Evolutionary conservation across 106 monocot species (phyloP), one percentile per base, ranked within the genome.

Genomic region (Vanilla planifolia): DNA sequence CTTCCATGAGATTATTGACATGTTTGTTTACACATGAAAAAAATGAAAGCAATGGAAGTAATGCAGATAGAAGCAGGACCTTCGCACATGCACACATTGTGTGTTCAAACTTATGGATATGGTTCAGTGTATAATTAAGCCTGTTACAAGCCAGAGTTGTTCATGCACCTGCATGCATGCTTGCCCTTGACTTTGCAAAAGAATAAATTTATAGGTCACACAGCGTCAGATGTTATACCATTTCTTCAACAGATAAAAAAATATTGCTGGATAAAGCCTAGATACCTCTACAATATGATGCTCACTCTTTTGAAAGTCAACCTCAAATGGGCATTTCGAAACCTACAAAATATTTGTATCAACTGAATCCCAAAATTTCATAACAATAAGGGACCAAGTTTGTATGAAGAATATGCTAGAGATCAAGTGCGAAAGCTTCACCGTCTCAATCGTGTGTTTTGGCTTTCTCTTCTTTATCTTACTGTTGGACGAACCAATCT

Each of bases 381-480:
- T 17, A 9, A 36, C 57, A 57, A 4, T 8, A 57, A 57, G 9
- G 15, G 29, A 32, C 30, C 15, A 28, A 36, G 2, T 37, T 57
- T 33, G 33, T 6, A 35, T 8, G 15, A 20, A 35, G 21, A 33
- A 57, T 34, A 52, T n/a, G 35, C 5, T 16, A 5, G 8, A 20
- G 14, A 36, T 34, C 3, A 59, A 55, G 14, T 30, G 11, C 4
- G 39, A 52, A 9, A 52, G 0, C 37, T 63, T 48, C 78, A 95
- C 90, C 72, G 87, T 91, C 43, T 22, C 67, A 45, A 57, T 6
- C 22, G 60, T 35, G 32, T 58, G 29, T 58, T 85, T 98, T 30
- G 72, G 59, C 36, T 80, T 82, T 53, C 74, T 85, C 75, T 84
- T 98, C 30, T 72, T 69, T 26, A 33, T 48, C 55, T 74, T 90